A percentile compares a stretch with the other conserved stretches of the same genome.
Evolutionary conservation across 2,329 filamentous ascomycete species (phyloP).

Genomic region (Diaporthe citrichinensis): DNA sequence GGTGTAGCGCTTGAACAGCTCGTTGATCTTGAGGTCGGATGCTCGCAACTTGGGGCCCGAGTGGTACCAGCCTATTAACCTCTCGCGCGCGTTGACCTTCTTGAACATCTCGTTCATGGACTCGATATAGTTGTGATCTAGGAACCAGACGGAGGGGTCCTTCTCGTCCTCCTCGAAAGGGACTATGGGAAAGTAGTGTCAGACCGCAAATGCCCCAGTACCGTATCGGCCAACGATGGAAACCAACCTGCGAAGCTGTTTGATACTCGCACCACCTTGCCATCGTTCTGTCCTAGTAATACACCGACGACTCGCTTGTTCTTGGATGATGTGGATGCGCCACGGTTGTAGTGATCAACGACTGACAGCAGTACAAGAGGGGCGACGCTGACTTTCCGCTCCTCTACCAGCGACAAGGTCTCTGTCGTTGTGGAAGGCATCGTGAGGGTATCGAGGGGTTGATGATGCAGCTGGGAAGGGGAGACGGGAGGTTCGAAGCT

Average conservation of each 20-base stretch:
- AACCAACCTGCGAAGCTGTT: slow-evolving; percentile 96
- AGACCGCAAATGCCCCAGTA: slow-evolving; percentile 24
- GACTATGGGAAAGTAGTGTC: slow-evolving; percentile 40
- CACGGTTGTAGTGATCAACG: slow-evolving; percentile 98
- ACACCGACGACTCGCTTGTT: slow-evolving; percentile 94
- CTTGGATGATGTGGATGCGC: slow-evolving; percentile 86
- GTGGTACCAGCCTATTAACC: slow-evolving; percentile 99
- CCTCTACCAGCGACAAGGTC: slow-evolving; percentile 89
- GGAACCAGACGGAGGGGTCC: slow-evolving; percentile 98
- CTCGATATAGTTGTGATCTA: slow-evolving; percentile 99
- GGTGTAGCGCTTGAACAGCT: slow-evolving; percentile 99
- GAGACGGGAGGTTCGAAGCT: slow-evolving; percentile 35
- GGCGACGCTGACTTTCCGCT: slow-evolving; percentile 94
- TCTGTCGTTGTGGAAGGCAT: slow-evolving; percentile 99
- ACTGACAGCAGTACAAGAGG: slow-evolving; percentile 97
- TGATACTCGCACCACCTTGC: slow-evolving; percentile 95
- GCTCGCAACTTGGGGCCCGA: slow-evolving; percentile 96
- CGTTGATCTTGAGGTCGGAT: slow-evolving; percentile 98
- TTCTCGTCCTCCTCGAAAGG: slow-evolving; percentile 99
- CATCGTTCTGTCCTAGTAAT: slow-evolving; percentile 93
- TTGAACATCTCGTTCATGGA: slow-evolving; percentile 99
- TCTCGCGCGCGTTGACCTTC: slow-evolving; percentile 98
- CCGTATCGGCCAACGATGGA: slow-evolving; percentile 6
- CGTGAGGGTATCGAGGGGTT: slow-evolving; percentile 51
- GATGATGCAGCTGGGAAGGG: slow-evolving; percentile 29